A percentile compares a stretch with the other conserved stretches of the same genome.
Conservation (phyloP, 192 early-diverging fungal species). For the Funneliformis mosseae region DNA sequence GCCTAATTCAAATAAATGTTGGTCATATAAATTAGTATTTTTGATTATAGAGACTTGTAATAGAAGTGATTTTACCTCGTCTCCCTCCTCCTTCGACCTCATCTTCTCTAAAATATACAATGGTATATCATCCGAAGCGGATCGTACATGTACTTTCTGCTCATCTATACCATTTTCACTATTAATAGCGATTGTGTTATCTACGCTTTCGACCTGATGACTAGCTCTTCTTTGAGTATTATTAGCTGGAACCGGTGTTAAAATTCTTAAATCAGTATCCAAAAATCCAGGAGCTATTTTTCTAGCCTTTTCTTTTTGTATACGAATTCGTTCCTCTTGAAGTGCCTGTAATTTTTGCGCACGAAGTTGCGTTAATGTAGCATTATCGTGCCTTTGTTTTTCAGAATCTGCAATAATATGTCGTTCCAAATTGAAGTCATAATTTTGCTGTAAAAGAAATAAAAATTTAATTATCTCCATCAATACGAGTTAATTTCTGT, state of each 20-base stretch:
- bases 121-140: conserved; percentile 16
- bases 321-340: conserved; percentile 47
- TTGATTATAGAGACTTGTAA: too few relatives aligned
- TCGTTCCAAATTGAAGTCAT: conserved; percentile 60
- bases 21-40: not conserved
- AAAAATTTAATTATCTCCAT: too few relatives aligned
- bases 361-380: conserved; percentile 36
- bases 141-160: not conserved
- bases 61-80: not conserved
- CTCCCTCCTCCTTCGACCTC: conserved; percentile 11
- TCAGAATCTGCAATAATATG: conserved; percentile 50
- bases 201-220: not conserved
- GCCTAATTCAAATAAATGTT: not conserved
- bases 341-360: conserved; percentile 40
- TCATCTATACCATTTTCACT: not conserved
- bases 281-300: conserved; percentile 69
- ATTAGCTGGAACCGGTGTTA: conserved; percentile 47
- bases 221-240: conserved; percentile 22
- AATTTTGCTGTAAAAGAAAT: conserved; percentile 43
- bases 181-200: not conserved
- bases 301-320: conserved; percentile 57
- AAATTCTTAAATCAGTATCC: conserved; percentile 60
- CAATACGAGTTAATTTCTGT: not conserved
- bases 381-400: conserved; percentile 41
- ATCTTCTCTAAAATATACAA: not conserved